Evolutionary conservation across 805 yeast species (phyloP), one percentile per base, ranked within the genome.

Genomic region (Ogataea allantospora): DNA sequence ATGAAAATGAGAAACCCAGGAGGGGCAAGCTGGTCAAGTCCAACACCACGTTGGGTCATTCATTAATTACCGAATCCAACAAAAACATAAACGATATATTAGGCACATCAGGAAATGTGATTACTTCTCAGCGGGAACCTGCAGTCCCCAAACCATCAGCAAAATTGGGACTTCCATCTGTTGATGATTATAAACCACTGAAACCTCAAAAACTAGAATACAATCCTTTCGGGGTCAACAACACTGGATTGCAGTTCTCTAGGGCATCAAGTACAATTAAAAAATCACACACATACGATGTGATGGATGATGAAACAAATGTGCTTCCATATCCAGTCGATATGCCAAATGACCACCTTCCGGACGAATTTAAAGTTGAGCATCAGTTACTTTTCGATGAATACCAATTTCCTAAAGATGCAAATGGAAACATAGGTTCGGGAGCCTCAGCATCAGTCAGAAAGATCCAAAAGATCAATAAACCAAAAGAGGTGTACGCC

Each of bases 381-480:
- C 73, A 72, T 47, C 64, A 71, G 6, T 67, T 73, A 29, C 59
- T 85, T 41, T 63, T 72, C 29, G 87, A 81, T 32, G 78, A 74
- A 34, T 85, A 75, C 50, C 73, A 70, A 35, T 57, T 76, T 15
- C 66, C 65, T 8, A 57, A 59, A 36, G 63, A 64, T 17, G 74
- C 73, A 31, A 66, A 66, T 16, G 70, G 71, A 37, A 73, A 70
- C 31, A 57, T 85, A 39, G 95, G 93, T 7, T 72, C 73, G 35
- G 95, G 95, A 36, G 91, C 91, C 2, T 77, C 86, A 6, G 76
- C 87, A 3, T 78, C 78, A 30, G 93, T 85, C 17, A 67, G 80
- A 38, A 73, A 73, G 43, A 63, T 76, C 16, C 63, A 65, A 38
- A 65, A 65, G 21, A 58, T 61, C 19, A 50, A 52, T 16, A 55